Evolutionary conservation across 2,329 filamentous ascomycete species (phyloP), one percentile per base, ranked within the genome.

Genomic region (Penicillium occitanis): DNA sequence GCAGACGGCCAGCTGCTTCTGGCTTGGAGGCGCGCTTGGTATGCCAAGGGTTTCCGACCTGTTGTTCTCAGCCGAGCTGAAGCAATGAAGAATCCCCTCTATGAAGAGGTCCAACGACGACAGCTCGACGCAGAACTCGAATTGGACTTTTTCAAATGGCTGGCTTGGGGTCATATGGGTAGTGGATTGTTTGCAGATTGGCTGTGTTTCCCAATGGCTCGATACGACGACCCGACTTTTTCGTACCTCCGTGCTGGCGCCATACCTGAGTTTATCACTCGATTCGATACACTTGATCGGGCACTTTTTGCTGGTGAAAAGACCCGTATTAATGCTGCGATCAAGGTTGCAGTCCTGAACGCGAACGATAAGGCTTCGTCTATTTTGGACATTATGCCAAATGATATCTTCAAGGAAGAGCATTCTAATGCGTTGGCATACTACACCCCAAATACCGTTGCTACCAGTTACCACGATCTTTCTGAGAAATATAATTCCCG

Each of bases 21-120:
- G 66, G 90, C 91, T 63, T 98, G 95, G 95, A 87, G 93, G 67
- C 87, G 92, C 55, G 93, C 94, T 2, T 98, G 94, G 93, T 98
- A 92, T 91, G 92, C 93, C 0, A 88, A 96, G 73, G 95, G 94
- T 11, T 97, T 98, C 80, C 88, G 85, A 68, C 94, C 95, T 0
- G 84, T 95, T 7, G 90, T 98, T 48, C 79, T 98, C 65, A 89
- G 91, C 61, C 86, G 88, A 17, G 87, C 86, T 0, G 94, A 98
- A 75, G 93, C 93, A 19, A 90, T 89, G 83, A 88, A 88, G 73
- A 95, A 97, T 74, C 91, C 91, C 0, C 79, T 91, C 22, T 97
- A 94, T 75, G 84, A 88, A 70, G 83, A 88, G 63, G 80, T 96
- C 63, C 89, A 93, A 76, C 44, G 46, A 33, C 61, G 53, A 25